Conservation (phyloP, 2,329 filamentous ascomycete species). For the Botrytis sinoallii region DNA sequence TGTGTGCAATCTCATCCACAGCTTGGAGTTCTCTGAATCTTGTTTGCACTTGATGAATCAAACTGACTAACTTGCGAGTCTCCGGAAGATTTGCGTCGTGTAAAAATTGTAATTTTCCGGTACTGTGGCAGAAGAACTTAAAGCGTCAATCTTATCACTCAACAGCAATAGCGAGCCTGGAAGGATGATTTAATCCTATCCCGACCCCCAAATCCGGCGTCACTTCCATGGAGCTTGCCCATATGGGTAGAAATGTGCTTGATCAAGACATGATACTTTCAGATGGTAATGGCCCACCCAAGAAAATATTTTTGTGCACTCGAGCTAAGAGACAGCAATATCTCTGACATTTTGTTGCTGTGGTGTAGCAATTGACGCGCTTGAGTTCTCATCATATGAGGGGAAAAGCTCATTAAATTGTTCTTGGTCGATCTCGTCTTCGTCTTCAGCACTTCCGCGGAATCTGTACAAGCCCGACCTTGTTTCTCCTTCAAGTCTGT, state of each 20-base stretch:
- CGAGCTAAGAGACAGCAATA: conserved; percentile 55
- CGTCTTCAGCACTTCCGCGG: conserved; percentile 71
- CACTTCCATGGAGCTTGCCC: conserved; percentile 26
- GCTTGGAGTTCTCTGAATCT: conserved; percentile 71
- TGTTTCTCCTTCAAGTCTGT: conserved; percentile 70
- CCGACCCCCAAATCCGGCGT: conserved; percentile 30
- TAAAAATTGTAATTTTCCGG: conserved; percentile 79
- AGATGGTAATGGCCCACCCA: conserved; percentile 23
- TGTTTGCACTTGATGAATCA: conserved; percentile 66
- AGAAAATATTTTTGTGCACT: conserved; percentile 50
- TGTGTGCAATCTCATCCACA: conserved; percentile 65
- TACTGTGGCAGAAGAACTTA: conserved; percentile 41
- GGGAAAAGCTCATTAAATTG: conserved; percentile 83
- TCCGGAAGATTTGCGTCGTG: conserved; percentile 73
- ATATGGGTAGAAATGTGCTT: conserved; percentile 32
- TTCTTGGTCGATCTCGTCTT: conserved; percentile 69
- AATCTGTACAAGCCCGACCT: conserved; percentile 81
- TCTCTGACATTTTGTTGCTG: conserved; percentile 28
- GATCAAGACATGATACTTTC: conserved; percentile 34
- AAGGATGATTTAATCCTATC: conserved; percentile 54
- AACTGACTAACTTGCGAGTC: conserved; percentile 65
- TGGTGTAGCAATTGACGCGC: conserved; percentile 22
- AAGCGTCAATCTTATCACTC: conserved; percentile 55
- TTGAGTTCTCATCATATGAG: conserved; percentile 56
- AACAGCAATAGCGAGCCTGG: conserved; percentile 64